Evolutionary conservation across 1,139 yeast species (phyloP).

Genomic region (Yarrowia galli): DNA sequence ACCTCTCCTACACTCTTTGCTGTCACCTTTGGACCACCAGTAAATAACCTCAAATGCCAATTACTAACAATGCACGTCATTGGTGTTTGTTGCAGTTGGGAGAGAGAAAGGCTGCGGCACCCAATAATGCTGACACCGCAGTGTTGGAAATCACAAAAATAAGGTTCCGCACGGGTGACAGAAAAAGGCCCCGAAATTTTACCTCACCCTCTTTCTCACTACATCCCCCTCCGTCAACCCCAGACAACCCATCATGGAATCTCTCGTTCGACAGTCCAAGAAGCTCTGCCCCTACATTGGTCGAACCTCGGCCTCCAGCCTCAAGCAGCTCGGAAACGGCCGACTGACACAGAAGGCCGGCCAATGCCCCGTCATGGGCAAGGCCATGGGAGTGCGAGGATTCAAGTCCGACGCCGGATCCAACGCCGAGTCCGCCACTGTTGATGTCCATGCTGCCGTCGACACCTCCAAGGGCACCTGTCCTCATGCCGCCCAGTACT

Average conservation of each 20-base stretch:
- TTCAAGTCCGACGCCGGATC: conserved; percentile 38
- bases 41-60: neutral
- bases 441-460: conserved; percentile 45
- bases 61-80: conserved; percentile 7
- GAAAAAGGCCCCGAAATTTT: conserved; percentile 16
- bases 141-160: conserved; percentile 4
- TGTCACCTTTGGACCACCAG: too few relatives aligned
- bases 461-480: conserved; percentile 40
- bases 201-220: conserved; percentile 1
- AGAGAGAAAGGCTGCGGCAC: neutral
- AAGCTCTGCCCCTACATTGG: conserved; percentile 86
- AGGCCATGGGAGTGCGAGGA: conserved; percentile 59
- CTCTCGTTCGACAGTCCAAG: conserved; percentile 77
- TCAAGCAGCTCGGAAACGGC: conserved; percentile 51
- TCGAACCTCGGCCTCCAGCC: conserved; percentile 64
- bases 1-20: neutral
- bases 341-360: conserved; percentile 67
- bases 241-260: conserved; percentile 70
- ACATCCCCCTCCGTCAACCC: neutral
- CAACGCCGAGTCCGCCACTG: conserved; percentile 50
- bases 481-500: conserved; percentile 41
- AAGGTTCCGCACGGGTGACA: neutral
- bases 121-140: neutral
- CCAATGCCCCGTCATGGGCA: conserved; percentile 88
- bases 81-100: conserved; percentile 5